Evolutionary conservation across 768 basidiomycete species (phyloP).

Genomic region (Tulasnella sp.): DNA sequence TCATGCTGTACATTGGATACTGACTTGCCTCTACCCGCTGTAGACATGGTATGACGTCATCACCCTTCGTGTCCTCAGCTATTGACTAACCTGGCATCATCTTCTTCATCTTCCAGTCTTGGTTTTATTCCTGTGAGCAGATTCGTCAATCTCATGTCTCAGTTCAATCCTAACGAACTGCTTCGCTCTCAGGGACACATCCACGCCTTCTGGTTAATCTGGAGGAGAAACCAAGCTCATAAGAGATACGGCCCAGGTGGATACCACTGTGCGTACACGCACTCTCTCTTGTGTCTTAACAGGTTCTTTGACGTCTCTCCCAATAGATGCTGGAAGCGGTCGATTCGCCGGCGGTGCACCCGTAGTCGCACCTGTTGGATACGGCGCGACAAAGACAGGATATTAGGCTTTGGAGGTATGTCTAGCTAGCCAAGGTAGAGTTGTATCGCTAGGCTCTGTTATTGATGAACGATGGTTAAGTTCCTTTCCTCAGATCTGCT

Average conservation of each 20-base stretch:
- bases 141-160: not conserved
- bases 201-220: constrained; percentile 84
- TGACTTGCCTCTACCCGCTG: not conserved
- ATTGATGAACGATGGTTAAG: too few relatives aligned
- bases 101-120: not conserved
- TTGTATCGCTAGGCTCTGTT: too few relatives aligned
- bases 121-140: constrained; percentile 12
- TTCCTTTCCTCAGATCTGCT: too few relatives aligned
- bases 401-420: too few relatives aligned
- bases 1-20: not conserved
- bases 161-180: constrained; percentile 27
- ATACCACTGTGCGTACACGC: constrained; percentile 52
- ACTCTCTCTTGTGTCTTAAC: not conserved
- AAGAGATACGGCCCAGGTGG: constrained; percentile 56
- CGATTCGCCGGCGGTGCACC: too few relatives aligned
- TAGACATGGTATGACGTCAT: constrained; percentile 46
- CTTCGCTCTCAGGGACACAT: constrained; percentile 65
- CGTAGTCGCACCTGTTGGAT: too few relatives aligned
- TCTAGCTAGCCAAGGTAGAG: too few relatives aligned
- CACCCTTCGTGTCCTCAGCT: not conserved
- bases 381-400: too few relatives aligned
- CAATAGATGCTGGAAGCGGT: too few relatives aligned
- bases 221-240: constrained; percentile 72
- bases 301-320: too few relatives aligned
- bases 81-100: not conserved